phyloP scores from a whole-genome alignment of 768 basidiomycete genomes.

The Russula compacta region DNA sequence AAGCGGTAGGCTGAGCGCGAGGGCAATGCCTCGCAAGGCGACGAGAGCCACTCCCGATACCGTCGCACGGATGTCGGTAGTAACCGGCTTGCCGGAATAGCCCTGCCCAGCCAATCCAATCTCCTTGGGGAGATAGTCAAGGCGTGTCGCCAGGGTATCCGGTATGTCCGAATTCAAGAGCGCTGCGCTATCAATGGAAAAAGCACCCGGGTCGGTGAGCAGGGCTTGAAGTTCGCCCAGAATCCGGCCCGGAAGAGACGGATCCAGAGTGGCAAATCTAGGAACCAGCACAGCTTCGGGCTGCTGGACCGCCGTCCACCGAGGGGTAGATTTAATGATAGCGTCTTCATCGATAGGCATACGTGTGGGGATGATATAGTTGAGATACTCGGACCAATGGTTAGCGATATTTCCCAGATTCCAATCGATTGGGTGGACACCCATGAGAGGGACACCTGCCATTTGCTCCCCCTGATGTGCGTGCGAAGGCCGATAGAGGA shows the following conservation, averaged over 20 bases:
- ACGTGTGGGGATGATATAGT: neutral
- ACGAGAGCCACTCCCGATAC: neutral
- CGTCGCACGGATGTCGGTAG: neutral
- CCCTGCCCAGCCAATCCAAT: conserved; percentile 2
- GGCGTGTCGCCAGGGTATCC: conserved; percentile 7
- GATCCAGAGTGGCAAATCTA: conserved; percentile 3
- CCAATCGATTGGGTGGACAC: neutral
- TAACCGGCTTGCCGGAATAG: neutral
- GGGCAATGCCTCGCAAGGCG: neutral
- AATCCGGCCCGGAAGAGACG: neutral
- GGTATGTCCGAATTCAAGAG: conserved; percentile 6
- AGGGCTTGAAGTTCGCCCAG: neutral
- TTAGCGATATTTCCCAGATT: conserved; percentile 6
- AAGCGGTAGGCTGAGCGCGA: neutral
- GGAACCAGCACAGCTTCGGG: neutral
- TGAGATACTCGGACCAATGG: conserved; percentile 5
- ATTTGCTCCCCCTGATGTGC: neutral
- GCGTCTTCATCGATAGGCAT: conserved; percentile 3
- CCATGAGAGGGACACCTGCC: neutral
- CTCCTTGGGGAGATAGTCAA: neutral
- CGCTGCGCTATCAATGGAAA: neutral
- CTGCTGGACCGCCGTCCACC: conserved; percentile 9
- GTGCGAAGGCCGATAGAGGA: neutral
- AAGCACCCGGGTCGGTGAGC: conserved; percentile 1
- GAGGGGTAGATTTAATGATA: neutral